Base-by-base conservation (phyloP, 108 stramenopile species). In the Thalassiosira profunda region DNA sequence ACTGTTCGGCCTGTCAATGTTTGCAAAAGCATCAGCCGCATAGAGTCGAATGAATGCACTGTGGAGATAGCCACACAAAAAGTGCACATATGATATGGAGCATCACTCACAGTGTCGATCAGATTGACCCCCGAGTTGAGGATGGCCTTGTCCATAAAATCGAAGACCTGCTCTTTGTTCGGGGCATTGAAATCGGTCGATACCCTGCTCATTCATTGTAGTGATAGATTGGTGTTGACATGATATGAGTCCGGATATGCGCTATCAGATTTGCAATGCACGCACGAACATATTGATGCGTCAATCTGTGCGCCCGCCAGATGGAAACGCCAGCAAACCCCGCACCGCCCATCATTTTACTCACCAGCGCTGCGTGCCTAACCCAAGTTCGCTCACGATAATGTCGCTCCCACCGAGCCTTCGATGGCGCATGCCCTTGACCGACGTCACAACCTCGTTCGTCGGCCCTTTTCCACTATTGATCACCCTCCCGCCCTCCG, bases 1-100 rank as follows among this genome's bases (percentile, higher is more conserved):
- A 96, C 78, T 94, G 86, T 73, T 98, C 97, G 4, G 97, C 91
- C n/a, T n/a, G n/a, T n/a, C n/a, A n/a, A n/a, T n/a, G n/a, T n/a
- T n/a, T n/a, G n/a, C n/a, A n/a, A n/a, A n/a, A n/a, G n/a, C n/a
- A n/a, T n/a, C n/a, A n/a, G n/a, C n/a, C n/a, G n/a, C n/a, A n/a
- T n/a, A n/a, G n/a, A n/a, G n/a, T n/a, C n/a, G n/a, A n/a, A n/a
- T n/a, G n/a, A n/a, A n/a, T n/a, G n/a, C n/a, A n/a, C n/a, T n/a
- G n/a, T n/a, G n/a, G n/a, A n/a, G n/a, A n/a, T n/a, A n/a, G n/a
- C n/a, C n/a, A n/a, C n/a, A n/a, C n/a, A n/a, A n/a, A n/a, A n/a
- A n/a, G n/a, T n/a, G n/a, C n/a, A n/a, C n/a, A n/a, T n/a, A n/a
- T n/a, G n/a, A n/a, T n/a, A n/a, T n/a, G n/a, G n/a, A n/a, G n/a